Conservation (phyloP, 768 basidiomycete species). For the Termitomyces sp. region DNA sequence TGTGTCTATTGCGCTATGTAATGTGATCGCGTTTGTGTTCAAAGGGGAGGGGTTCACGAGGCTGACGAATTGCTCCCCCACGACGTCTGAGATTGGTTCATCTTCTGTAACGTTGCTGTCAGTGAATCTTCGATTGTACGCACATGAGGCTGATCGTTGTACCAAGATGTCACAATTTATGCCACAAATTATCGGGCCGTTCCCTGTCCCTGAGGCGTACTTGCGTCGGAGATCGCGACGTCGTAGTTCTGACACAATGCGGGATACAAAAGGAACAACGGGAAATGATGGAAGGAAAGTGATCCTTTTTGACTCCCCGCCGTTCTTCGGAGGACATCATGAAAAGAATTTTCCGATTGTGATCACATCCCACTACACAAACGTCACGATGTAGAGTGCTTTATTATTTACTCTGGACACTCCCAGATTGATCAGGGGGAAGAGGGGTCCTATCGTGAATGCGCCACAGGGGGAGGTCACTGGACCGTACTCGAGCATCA, state of each 20-base stretch:
- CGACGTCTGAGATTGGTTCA: not conserved
- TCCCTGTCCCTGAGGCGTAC: conserved; percentile 7
- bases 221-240: conserved; percentile 6
- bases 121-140: conserved; percentile 8
- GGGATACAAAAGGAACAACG: no score
- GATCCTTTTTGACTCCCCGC: not conserved
- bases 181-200: not conserved
- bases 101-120: conserved; percentile 1
- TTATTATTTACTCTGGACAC: not conserved
- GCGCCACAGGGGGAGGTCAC: not conserved
- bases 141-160: conserved; percentile 6
- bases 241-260: not conserved
- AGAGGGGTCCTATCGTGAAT: not conserved
- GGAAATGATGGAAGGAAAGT: not conserved
- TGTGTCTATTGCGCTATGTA: not conserved
- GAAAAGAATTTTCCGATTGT: not conserved
- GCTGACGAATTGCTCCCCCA: not conserved
- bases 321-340: not conserved
- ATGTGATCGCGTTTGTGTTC: not conserved
- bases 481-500: not conserved
- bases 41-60: no score
- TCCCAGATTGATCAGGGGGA: not conserved
- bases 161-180: not conserved
- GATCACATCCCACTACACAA: not conserved
- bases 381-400: not conserved